phyloP scores from a whole-genome alignment of 2,329 filamentous ascomycete species.

The Arthroderma sp. region DNA sequence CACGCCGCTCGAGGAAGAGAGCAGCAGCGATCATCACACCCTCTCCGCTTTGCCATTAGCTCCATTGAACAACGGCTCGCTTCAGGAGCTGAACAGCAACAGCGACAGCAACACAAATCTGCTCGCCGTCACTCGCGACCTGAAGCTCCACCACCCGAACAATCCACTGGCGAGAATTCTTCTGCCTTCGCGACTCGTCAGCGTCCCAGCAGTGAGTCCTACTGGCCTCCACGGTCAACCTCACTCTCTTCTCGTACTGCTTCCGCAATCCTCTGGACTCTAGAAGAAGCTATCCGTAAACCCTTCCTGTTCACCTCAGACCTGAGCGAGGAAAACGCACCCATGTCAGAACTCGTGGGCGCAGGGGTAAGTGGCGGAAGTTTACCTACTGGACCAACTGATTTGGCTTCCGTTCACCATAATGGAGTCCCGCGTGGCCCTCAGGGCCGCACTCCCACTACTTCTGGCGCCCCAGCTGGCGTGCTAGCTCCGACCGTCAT shows the following conservation, averaged over 20 bases:
- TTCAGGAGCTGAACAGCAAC: background rate
- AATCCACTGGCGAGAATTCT: constrained; percentile 17
- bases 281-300: constrained; percentile 78
- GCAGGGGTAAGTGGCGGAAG: constrained; percentile 32
- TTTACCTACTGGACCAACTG: constrained; percentile 26
- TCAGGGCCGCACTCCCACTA: constrained; percentile 20
- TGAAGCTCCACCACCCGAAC: background rate
- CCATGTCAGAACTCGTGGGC: constrained; percentile 65
- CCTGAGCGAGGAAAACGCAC: constrained; percentile 72
- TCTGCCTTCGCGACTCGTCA: constrained; percentile 12
- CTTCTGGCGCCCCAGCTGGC: constrained; percentile 24
- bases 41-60: background rate
- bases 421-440: constrained; percentile 44
- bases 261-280: constrained; percentile 78
- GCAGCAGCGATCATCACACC: background rate
- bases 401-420: constrained; percentile 41
- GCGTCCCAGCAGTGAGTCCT: constrained; percentile 26
- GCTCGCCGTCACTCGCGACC: background rate
- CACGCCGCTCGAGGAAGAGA: background rate
- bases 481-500: constrained; percentile 80
- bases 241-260: constrained; percentile 74
- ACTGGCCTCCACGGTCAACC: constrained; percentile 38
- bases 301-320: constrained; percentile 76
- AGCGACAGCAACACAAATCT: background rate
- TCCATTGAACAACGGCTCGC: constrained; percentile 1